phyloP scores from a whole-genome alignment of 495 filamentous ascomycete species.

The Xylaria cubensis region DNA sequence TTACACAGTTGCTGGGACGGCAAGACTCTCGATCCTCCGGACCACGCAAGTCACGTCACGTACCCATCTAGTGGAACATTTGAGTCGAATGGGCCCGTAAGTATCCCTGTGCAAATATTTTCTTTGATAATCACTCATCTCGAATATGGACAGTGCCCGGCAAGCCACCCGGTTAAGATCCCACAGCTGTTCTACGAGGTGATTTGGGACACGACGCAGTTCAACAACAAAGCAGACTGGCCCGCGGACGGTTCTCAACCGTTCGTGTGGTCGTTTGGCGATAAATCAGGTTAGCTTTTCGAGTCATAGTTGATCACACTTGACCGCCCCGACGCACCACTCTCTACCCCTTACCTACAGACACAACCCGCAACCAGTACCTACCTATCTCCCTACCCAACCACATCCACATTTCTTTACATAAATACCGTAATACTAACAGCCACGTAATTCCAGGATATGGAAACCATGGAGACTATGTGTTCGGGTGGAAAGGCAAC shows the following conservation, averaged over 20 bases:
- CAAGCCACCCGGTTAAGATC: conserved; percentile 45
- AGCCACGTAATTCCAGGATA: conserved; percentile 30
- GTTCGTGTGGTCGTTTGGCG: conserved; percentile 52
- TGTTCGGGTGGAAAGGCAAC: conserved; percentile 52
- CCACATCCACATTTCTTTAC: no score
- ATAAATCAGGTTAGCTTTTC: conserved; percentile 23
- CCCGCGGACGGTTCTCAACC: conserved; percentile 51
- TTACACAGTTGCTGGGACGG: conserved; percentile 41
- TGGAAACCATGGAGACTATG: conserved; percentile 50
- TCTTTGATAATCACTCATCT: not conserved
- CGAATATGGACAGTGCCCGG: conserved; percentile 36
- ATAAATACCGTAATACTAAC: no score
- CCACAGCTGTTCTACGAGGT: conserved; percentile 50
- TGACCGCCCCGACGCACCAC: no score
- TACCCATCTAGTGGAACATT: conserved; percentile 47
- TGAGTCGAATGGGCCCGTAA: conserved; percentile 40
- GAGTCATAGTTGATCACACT: no score
- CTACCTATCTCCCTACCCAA: no score
- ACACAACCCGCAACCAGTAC: no score
- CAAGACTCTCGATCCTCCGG: conserved; percentile 43
- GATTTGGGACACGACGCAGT: conserved; percentile 44
- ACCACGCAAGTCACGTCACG: conserved; percentile 48
- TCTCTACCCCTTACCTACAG: no score
- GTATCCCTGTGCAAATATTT: not conserved
- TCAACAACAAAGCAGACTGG: conserved; percentile 51